Percentiles rank a stretch among this genome's conserved stretches.
Conservation (phyloP, 352 stramenopile species). For the Phytopythium aichiense region DNA sequence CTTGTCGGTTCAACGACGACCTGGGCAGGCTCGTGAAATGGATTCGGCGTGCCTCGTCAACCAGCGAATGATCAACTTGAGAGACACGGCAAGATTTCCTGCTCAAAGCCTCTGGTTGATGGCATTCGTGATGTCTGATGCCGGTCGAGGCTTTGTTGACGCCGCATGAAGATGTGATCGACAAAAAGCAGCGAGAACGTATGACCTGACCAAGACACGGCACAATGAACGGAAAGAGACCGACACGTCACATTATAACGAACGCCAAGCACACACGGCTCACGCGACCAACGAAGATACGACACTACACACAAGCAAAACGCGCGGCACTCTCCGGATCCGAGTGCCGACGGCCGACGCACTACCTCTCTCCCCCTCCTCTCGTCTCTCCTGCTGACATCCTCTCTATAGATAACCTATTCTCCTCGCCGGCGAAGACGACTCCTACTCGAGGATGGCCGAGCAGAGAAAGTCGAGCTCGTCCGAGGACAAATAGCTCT, state of each 20-base stretch:
- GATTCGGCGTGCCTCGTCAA: not conserved
- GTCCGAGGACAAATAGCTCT: conserved; percentile 66
- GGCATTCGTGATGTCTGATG: not conserved
- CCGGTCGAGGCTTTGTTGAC: too few species aligned
- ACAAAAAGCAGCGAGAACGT: not conserved
- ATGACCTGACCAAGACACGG: not conserved
- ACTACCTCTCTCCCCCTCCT: not conserved
- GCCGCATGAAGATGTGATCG: not conserved
- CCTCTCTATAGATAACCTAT: conserved; percentile 8
- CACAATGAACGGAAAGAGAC: not conserved
- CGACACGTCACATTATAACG: conserved; percentile 4
- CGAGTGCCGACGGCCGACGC: not conserved
- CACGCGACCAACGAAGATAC: conserved; percentile 1
- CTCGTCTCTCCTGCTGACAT: not conserved
- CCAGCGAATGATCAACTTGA: not conserved
- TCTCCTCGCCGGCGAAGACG: not conserved
- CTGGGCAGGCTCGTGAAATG: not conserved
- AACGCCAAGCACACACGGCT: not conserved
- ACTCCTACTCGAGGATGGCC: conserved; percentile 67
- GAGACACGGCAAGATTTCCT: not conserved
- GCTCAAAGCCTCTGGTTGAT: not conserved
- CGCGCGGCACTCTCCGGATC: not conserved
- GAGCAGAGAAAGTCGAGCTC: conserved; percentile 86
- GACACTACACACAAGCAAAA: conserved; percentile 2
- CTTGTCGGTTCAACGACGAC: not conserved